Conservation (phyloP, 2,329 filamentous ascomycete species). For the Keithomyces neogunnii region DNA sequence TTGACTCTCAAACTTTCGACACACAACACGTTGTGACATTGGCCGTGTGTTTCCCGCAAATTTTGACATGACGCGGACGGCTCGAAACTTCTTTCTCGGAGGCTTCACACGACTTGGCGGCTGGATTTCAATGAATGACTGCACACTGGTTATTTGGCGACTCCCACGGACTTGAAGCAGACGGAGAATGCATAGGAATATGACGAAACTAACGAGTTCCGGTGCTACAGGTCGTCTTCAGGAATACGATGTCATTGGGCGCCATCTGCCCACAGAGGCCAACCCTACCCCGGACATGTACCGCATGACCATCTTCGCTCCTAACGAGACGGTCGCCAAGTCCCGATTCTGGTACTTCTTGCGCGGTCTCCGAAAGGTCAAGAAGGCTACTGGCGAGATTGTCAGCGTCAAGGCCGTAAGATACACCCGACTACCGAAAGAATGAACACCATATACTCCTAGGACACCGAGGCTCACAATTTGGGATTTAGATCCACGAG, state of each 20-base stretch:
- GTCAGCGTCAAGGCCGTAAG: slow-evolving; percentile 89
- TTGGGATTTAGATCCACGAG: slow-evolving; percentile 70
- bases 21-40: too few species aligned
- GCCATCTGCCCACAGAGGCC: slow-evolving; percentile 94
- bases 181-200: neutral
- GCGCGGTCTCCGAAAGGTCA: slow-evolving; percentile 98
- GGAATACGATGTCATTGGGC: slow-evolving; percentile 99
- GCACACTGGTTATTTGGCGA: neutral
- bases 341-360: slow-evolving; percentile 99
- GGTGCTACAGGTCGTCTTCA: slow-evolving; percentile 79
- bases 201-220: neutral
- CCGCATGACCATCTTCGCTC: slow-evolving; percentile 99
- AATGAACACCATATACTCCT: neutral
- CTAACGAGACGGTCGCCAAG: slow-evolving; percentile 97
- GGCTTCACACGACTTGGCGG: neutral
- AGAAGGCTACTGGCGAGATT: slow-evolving; percentile 99
- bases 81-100: neutral
- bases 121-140: neutral
- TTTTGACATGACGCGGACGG: neutral
- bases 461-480: slow-evolving; percentile 7
- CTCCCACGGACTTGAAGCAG: neutral
- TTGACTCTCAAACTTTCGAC: too few species aligned
- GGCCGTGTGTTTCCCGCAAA: neutral
- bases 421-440: neutral
- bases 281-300: slow-evolving; percentile 98